Evolutionary conservation across 2,329 filamentous ascomycete species (phyloP).

Genomic region (Aspergillus sp.): DNA sequence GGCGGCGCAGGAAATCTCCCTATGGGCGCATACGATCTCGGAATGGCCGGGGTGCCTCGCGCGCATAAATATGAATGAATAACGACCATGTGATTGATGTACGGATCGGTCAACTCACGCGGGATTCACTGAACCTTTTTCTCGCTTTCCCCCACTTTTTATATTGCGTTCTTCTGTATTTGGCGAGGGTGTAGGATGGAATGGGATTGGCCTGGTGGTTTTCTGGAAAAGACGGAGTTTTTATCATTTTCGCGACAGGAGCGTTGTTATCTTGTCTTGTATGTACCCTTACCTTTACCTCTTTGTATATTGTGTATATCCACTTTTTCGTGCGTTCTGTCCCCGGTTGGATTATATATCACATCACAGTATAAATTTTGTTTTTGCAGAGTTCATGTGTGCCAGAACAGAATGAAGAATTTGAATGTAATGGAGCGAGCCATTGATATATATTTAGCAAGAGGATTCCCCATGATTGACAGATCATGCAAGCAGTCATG

Average conservation of each 20-base stretch:
- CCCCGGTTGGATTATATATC: not conserved
- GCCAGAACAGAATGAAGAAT: too few species aligned
- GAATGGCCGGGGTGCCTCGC: constrained; percentile 23
- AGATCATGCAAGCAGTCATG: not conserved
- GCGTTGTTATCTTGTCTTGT: not conserved
- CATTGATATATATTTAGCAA: too few species aligned
- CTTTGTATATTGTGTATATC: not conserved
- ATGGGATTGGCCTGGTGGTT: not conserved
- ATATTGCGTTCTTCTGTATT: not conserved
- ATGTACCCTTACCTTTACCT: not conserved
- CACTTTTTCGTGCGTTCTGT: not conserved
- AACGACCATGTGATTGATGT: not conserved
- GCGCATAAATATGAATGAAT: constrained; percentile 10
- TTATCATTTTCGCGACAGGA: not conserved
- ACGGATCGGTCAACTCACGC: not conserved
- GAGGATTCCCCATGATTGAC: not conserved
- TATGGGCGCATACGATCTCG: constrained; percentile 28
- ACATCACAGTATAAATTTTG: not conserved
- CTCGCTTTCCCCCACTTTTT: not conserved
- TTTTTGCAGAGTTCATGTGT: not conserved
- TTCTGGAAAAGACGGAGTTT: not conserved
- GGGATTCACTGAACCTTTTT: not conserved
- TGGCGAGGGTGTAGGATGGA: not conserved
- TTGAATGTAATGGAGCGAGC: too few species aligned
- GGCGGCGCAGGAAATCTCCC: constrained; percentile 21